Base-by-base conservation (phyloP, 2,329 filamentous ascomycete genomes). In the Colletotrichum sidae region DNA sequence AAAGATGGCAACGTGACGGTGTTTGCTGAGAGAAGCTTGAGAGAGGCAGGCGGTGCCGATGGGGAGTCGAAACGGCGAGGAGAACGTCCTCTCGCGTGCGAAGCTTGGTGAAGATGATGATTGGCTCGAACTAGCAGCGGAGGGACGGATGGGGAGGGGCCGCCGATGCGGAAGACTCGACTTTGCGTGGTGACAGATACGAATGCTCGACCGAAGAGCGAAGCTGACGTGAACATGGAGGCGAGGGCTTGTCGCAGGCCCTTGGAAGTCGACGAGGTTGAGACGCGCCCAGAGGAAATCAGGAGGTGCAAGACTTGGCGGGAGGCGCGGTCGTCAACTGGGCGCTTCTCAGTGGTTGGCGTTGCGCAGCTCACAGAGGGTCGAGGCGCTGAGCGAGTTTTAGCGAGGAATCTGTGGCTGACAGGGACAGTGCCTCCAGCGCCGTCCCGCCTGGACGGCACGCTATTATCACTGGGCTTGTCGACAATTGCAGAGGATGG, bases 241-340 rank as follows among this genome's bases (percentile, higher is more conserved):
- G 50, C 11, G 15, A 41, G 55, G 34, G 51, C 46, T 65, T 61
- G 61, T 65, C 45, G 61, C 61, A 65, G 51, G 61, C 44, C 60
- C 60, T 50, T 15, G 38, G 17, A 44, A 25, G 25, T 25, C 25
- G 25, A 25, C 25, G 25, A 60, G 33, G 17, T 51, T 65, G 62
- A 65, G 57, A 65, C 62, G 44, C 46, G 62, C 62, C 62, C 42
- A 65, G 62, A 46, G 13, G 51, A 51, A 60, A 42, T 52, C 51
- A 55, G 57, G 62, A 60, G 61, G 56, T 65, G 50, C 50, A 55
- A 55, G 61, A 55, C 61, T 65, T 65, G 61, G 61, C 61, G 50
- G 60, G 25, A 25, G 50, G 49, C 49, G 55, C 60, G 49, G 47
- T 35, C 54, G 25, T 15, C n/a, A 37, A 59, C 13, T 17, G n/a